A percentile compares a stretch with the other conserved stretches of the same genome.
These are phyloP conservation scores for Vaccinium vitisidaea DNA, from an alignment of 148 eudicot genomes.

Conservation along the genomic window DNA sequence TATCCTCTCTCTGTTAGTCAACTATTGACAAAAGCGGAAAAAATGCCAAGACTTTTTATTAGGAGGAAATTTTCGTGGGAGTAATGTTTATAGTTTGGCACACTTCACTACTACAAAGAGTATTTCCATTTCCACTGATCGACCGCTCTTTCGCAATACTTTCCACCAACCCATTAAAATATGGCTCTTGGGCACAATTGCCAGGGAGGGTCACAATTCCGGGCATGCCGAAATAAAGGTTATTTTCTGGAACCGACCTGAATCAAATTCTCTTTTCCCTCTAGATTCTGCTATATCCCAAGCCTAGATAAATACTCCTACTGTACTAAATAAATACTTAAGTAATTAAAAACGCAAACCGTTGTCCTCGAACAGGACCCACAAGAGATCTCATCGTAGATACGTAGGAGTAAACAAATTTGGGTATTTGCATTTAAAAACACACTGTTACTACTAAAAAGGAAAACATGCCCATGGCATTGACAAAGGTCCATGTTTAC, in stretches of 20 bases:
- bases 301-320: not conserved
- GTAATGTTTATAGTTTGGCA: not conserved
- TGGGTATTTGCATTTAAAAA: not conserved
- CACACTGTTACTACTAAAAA: not conserved
- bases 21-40: not conserved
- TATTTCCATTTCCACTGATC: too few relatives aligned
- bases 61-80: not conserved
- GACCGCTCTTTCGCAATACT: not conserved
- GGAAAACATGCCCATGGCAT: slow-evolving; percentile 3
- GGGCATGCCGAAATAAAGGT: not conserved
- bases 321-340: too few relatives aligned
- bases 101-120: too few relatives aligned
- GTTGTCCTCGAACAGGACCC: not conserved
- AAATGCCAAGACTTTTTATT: not conserved
- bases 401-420: not conserved
- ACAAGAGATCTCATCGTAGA: not conserved
- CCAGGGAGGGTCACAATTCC: not conserved
- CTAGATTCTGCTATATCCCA: not conserved
- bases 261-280: not conserved
- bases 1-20: not conserved
- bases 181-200: not conserved
- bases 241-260: not conserved
- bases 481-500: not conserved
- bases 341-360: too few relatives aligned
- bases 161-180: not conserved